Base-by-base conservation (phyloP, 2,329 filamentous ascomycete species). In the Xylariaceae sp. region DNA sequence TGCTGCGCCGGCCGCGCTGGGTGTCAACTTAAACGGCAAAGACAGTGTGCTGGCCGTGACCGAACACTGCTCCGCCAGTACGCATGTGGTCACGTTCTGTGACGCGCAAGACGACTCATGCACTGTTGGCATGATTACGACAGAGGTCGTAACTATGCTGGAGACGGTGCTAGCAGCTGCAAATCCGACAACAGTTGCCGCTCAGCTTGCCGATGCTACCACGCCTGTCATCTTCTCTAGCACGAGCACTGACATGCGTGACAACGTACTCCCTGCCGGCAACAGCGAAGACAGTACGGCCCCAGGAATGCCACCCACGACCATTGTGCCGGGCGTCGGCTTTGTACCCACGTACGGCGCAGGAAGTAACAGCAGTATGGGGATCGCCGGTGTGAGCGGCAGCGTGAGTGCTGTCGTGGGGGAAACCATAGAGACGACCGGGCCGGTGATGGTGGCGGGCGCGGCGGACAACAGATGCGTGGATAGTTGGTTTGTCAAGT, bases 21-120 rank as follows among this genome's bases (percentile, higher is more conserved):
- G 33, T 17, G 31, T 11, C 15, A n/a, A 26, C 22, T 26, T 6
- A 11, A 17, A 17, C 33, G 33, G 15, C 7, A 17, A 24, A 11
- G 41, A 22, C 26, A 30, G 28, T 9, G 28, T 34, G 2, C 39
- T 36, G 3, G 37, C 44, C 16, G 45, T 47, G 2, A 52, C 44
- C 2, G 43, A 47, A 19, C 49, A 39, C 36, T 48, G 49, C 39
- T 39, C 44, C 4, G 55, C 55, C 2, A 39, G 26, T 9, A 52
- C 37, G 4, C 50, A 42, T 42, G 34, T 43, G 13, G 22, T 55
- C 19, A 42, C 45, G 12, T 43, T 51, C 9, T 57, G 51, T 44
- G 35, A 29, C 3, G n/a, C 41, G 44, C 73, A 6, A 1, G 46
- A 31, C 9, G 19, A 34, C 16, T 29, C 34, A 15, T 53, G 48